A percentile compares a stretch with the other conserved stretches of the same genome.
These are phyloP conservation scores for Orbilia brochopaga DNA, from an alignment of 2,329 filamentous ascomycete species.

Conservation along the genomic window DNA sequence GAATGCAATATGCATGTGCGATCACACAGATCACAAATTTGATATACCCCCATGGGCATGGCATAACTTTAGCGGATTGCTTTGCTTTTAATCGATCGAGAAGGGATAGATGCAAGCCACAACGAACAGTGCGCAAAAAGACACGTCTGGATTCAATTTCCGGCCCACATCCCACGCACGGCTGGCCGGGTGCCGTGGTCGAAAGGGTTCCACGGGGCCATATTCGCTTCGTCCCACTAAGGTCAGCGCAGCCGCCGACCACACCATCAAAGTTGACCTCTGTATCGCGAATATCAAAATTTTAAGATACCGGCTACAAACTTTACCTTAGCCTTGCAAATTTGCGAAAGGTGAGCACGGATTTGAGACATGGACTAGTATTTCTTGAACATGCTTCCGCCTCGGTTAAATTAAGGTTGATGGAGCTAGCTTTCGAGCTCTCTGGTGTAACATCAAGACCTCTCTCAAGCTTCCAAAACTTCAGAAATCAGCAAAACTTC, in stretches of 20 bases:
- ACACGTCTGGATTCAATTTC: conserved; percentile 16
- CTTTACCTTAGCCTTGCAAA: conserved; percentile 3
- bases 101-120: conserved; percentile 44
- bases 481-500: neutral
- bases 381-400: conserved; percentile 29
- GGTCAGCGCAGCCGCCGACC: conserved; percentile 24
- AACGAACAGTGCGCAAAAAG: conserved; percentile 5
- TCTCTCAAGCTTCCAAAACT: neutral
- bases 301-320: neutral
- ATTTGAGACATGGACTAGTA: conserved; percentile 36
- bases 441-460: conserved; percentile 37
- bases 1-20: conserved; percentile 39
- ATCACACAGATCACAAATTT: conserved; percentile 48
- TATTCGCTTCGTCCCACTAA: conserved; percentile 24
- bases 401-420: conserved; percentile 50
- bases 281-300: conserved; percentile 2
- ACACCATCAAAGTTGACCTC: neutral
- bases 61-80: conserved; percentile 9
- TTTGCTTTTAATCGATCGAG: neutral
- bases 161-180: neutral
- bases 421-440: conserved; percentile 10
- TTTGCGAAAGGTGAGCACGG: conserved; percentile 11
- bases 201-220: conserved; percentile 1
- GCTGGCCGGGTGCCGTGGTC: conserved; percentile 19
- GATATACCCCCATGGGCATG: conserved; percentile 1